A percentile compares a stretch with the other conserved stretches of the same genome.
These are phyloP conservation scores for Amylocystis lapponica DNA, from an alignment of 768 basidiomycete genomes.

Conservation along the genomic window DNA sequence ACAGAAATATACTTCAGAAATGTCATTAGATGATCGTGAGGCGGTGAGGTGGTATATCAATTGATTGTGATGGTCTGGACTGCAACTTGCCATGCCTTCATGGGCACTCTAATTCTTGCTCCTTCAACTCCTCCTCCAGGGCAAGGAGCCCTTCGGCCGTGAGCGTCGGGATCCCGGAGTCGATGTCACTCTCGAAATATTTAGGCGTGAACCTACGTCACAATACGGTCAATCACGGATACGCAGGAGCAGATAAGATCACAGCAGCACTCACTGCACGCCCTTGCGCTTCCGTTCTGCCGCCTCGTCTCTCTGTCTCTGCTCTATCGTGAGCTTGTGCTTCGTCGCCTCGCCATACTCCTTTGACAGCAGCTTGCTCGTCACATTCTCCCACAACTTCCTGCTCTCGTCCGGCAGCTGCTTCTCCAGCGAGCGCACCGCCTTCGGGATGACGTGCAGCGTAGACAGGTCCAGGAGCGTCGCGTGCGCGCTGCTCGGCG, in stretches of 20 bases:
- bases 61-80: too few species aligned
- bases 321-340: constrained; percentile 89
- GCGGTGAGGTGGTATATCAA: too few species aligned
- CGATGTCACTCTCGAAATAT: constrained; percentile 70
- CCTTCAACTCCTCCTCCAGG: constrained; percentile 63
- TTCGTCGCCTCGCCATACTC: constrained; percentile 88
- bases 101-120: too few species aligned
- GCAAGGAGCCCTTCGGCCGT: constrained; percentile 66
- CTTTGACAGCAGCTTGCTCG: constrained; percentile 67
- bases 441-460: constrained; percentile 72
- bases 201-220: constrained; percentile 56
- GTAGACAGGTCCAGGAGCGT: constrained; percentile 73
- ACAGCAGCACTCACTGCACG: constrained; percentile 55
- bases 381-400: constrained; percentile 83
- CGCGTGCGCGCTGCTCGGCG: constrained; percentile 46
- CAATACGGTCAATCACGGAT: neutral
- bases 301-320: constrained; percentile 85
- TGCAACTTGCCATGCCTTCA: too few species aligned
- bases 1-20: too few species aligned
- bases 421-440: constrained; percentile 72
- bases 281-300: constrained; percentile 82
- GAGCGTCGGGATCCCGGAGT: constrained; percentile 60
- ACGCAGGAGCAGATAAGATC: too few species aligned
- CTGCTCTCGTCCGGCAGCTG: constrained; percentile 82
- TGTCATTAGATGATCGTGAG: too few species aligned